Evolutionary conservation across 345 rosid species (phyloP), one percentile per base, ranked within the genome.

Genomic region (Eutrema yunnanense): DNA sequence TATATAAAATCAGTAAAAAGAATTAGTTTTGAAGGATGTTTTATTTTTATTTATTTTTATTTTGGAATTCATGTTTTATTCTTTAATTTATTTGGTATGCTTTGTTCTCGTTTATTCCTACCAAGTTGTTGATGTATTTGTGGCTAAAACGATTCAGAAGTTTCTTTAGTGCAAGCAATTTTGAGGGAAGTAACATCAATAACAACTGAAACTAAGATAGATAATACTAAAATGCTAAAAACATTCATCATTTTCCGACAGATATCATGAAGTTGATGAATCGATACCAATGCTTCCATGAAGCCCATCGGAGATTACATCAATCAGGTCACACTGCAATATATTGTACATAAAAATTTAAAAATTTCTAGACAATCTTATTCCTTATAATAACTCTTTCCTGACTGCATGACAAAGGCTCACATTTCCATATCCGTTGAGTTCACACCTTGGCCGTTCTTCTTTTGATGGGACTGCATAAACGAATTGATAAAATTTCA

Each of bases 341-440:
- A 55, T 3, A 9, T 55, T 40, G 7, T 14, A 64, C 10, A 30
- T 2, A 16, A 34, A 40, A 69, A 53, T 60, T 58, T 42, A 16
- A 55, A 42, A 46, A 29, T 7, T 16, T 40, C 16, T 40, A 4
- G 19, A 58, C 33, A 56, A 37, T 40, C 62, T 11, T 41, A 44
- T 8, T 48, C 50, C 58, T 37, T 37, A 37, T 29, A 19, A 3
- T 4, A 54, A 10, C 36, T 43, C 58, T 29, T 62, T 53, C 42
- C 53, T 37, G 63, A 7, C 60, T 53, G 29, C 6, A 33, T 33
- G 57, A 43, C 3, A 46, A 52, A 57, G 42, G 70, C 89, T 81
- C 77, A 88, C 91, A 70, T 40, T 75, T 77, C 63, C 67, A 61
- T 65, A 57, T 80, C 66, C 69, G 29, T 71, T 65, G 58, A 51